Conservation (phyloP, 139 green algal species). For the Picochlorum sp. region DNA sequence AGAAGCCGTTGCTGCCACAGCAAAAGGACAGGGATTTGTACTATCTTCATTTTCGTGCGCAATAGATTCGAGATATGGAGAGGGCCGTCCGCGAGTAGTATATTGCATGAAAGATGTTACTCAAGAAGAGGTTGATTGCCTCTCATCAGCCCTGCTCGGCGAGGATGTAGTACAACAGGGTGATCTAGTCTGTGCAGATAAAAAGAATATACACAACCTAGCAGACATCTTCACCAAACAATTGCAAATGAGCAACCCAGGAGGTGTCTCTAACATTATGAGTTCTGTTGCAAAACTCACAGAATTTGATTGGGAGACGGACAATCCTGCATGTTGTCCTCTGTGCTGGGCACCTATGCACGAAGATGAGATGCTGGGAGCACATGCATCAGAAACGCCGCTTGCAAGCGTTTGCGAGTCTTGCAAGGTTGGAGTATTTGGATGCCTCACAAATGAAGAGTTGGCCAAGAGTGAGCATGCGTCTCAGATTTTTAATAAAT, state of each 20-base stretch:
- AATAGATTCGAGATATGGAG: conserved; percentile 34
- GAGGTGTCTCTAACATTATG: conserved; percentile 22
- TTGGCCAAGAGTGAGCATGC: no score
- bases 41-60: conserved; percentile 47
- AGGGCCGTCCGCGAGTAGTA: conserved; percentile 8
- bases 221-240: conserved; percentile 10
- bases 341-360: neutral
- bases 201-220: conserved; percentile 22
- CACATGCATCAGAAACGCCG: neutral
- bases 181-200: neutral
- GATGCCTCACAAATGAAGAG: neutral
- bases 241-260: conserved; percentile 21
- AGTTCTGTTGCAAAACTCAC: conserved; percentile 17
- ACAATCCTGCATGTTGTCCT: neutral
- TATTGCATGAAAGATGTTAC: conserved; percentile 17
- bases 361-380: neutral
- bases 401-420: neutral
- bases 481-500: no score
- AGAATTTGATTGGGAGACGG: neutral
- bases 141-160: neutral
- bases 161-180: neutral
- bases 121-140: conserved; percentile 5
- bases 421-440: neutral
- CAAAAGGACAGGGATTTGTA: conserved; percentile 62
- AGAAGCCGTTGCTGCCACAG: conserved; percentile 39